A percentile compares a stretch with the other conserved stretches of the same genome.
Conservation (phyloP, 495 filamentous ascomycete species). For the Niebla homalea region DNA sequence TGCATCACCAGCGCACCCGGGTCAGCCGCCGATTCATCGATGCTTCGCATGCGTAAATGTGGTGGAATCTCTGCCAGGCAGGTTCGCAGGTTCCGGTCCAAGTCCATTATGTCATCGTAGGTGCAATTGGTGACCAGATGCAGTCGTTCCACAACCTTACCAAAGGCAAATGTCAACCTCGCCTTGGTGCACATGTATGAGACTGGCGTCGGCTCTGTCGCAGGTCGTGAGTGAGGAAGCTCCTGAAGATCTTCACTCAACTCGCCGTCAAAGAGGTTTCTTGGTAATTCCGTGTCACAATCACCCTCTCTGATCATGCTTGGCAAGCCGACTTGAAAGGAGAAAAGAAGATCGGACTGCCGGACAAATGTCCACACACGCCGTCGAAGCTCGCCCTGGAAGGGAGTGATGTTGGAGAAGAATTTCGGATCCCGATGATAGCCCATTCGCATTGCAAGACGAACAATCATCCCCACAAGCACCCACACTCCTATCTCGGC, state of each 20-base stretch:
- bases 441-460: constrained; percentile 86
- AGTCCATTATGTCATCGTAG: constrained; percentile 70
- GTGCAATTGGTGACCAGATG: constrained; percentile 30
- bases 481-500: constrained; percentile 74
- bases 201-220: constrained; percentile 68
- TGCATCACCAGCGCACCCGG: constrained; percentile 68
- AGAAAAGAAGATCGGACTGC: constrained; percentile 72
- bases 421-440: constrained; percentile 84
- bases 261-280: constrained; percentile 91
- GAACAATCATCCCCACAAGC: constrained; percentile 63
- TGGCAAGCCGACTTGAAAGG: constrained; percentile 83
- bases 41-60: constrained; percentile 52
- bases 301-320: constrained; percentile 72
- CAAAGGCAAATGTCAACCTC: constrained; percentile 48
- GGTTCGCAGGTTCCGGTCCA: constrained; percentile 61
- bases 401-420: constrained; percentile 70
- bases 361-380: constrained; percentile 80
- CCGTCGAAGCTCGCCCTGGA: constrained; percentile 83
- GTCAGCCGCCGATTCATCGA: constrained; percentile 62
- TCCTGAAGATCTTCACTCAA: constrained; percentile 65
- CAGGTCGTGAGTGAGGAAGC: constrained; percentile 61
- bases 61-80: constrained; percentile 52
- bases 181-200: constrained; percentile 80
- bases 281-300: constrained; percentile 72
- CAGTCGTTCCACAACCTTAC: constrained; percentile 40